Conservation (phyloP, 2,329 filamentous ascomycete genomes). For the Xylariaceae sp. region DNA sequence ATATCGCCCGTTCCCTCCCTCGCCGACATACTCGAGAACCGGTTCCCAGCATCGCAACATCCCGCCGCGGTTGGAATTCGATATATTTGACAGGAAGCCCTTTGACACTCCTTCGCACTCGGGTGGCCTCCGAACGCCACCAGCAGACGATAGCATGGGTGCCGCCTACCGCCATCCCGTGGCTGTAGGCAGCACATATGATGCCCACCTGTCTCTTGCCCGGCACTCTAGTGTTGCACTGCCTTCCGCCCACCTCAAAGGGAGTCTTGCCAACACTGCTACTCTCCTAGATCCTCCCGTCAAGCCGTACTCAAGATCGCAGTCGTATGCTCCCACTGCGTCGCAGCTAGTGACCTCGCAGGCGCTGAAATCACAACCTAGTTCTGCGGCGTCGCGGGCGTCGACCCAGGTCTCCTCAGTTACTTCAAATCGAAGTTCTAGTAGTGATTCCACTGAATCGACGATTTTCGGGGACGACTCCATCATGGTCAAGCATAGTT, state of each 20-base stretch:
- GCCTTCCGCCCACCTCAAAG: conserved; percentile 33
- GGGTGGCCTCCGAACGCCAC: conserved; percentile 46
- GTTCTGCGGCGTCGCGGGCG: conserved; percentile 28
- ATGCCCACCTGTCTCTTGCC: conserved; percentile 39
- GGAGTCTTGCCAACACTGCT: conserved; percentile 24
- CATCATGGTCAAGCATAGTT: conserved; percentile 50
- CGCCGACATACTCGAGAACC: conserved; percentile 21
- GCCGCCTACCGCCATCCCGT: conserved; percentile 45
- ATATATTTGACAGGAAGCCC: conserved; percentile 16
- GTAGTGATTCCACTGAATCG: conserved; percentile 29
- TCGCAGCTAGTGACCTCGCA: conserved; percentile 22
- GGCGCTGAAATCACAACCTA: conserved; percentile 20
- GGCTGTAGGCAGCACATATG: conserved; percentile 40
- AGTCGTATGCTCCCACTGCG: conserved; percentile 34
- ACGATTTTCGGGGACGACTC: conserved; percentile 36
- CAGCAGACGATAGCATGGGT: conserved; percentile 47
- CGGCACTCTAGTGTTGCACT: conserved; percentile 35
- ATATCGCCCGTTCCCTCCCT: conserved; percentile 27
- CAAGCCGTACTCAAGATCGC: conserved; percentile 27
- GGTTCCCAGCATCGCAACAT: conserved; percentile 20
- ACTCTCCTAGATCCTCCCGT: conserved; percentile 32
- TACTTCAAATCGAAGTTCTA: conserved; percentile 27
- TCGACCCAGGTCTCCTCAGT: conserved; percentile 38
- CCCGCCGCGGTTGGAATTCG: conserved; percentile 15
- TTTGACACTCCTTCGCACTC: conserved; percentile 23